These are phyloP conservation scores for Notholithocarpus densiflorus DNA, from an alignment of 306 rosid genomes.

Conservation along the genomic window DNA sequence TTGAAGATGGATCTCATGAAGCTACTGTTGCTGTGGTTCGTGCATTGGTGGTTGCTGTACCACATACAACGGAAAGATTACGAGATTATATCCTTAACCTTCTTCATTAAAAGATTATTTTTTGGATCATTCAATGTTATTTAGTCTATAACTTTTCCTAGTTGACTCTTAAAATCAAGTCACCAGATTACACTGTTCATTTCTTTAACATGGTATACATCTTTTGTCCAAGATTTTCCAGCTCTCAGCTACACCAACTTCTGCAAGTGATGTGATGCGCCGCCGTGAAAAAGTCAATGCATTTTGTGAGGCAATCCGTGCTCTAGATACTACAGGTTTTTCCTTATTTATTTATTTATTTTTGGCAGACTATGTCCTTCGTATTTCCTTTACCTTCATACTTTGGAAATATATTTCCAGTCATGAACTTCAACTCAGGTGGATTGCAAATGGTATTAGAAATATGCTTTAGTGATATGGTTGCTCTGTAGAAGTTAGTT, in stretches of 20 bases:
- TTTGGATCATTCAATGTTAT: neutral
- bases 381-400: slow-evolving; percentile 3
- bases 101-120: neutral
- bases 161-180: slow-evolving; percentile 15
- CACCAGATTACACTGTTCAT: slow-evolving; percentile 22
- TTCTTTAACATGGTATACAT: slow-evolving; percentile 77
- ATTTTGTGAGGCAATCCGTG: slow-evolving; percentile 97
- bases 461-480: neutral
- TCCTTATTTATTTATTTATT: neutral
- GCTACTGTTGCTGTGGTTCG: slow-evolving; percentile 87
- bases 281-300: slow-evolving; percentile 73
- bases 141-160: slow-evolving; percentile 16
- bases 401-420: neutral
- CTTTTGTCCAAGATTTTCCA: slow-evolving; percentile 94
- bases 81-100: slow-evolving; percentile 90
- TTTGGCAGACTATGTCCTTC: neutral
- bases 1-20: slow-evolving; percentile 98
- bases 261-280: slow-evolving; percentile 57
- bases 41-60: slow-evolving; percentile 88
- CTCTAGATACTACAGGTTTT: slow-evolving; percentile 92
- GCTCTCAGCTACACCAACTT: slow-evolving; percentile 53
- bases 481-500: neutral
- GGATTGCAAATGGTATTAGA: neutral
- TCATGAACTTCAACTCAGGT: neutral
- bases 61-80: slow-evolving; percentile 83